phyloP scores from a whole-genome alignment of 2,329 filamentous ascomycete genomes.

The Alternaria arborescens region DNA sequence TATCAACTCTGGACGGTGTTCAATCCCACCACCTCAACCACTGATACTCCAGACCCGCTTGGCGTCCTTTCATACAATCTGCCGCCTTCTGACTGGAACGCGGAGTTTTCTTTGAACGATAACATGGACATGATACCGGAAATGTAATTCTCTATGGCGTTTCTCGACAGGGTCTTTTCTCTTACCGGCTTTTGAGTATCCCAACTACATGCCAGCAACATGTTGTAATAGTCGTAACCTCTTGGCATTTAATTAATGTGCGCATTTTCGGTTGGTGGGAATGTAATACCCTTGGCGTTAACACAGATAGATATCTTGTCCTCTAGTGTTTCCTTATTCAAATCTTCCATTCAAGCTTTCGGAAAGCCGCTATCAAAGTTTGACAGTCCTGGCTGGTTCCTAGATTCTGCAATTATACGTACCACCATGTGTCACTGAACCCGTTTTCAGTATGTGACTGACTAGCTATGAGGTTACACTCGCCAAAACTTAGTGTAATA shows the following conservation, averaged over 20 bases:
- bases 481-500: background rate
- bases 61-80: slow-evolving; percentile 33
- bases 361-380: background rate
- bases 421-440: background rate
- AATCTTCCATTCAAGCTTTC: background rate
- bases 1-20: slow-evolving; percentile 42
- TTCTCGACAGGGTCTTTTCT: background rate
- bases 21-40: slow-evolving; percentile 39
- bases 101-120: slow-evolving; percentile 43
- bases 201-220: background rate
- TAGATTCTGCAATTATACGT: background rate
- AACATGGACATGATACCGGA: slow-evolving; percentile 29
- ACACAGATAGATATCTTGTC: background rate
- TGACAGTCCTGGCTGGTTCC: background rate
- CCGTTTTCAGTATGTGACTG: background rate
- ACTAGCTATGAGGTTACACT: background rate
- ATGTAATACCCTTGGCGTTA: slow-evolving; percentile 2
- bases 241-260: background rate
- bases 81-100: slow-evolving; percentile 44
- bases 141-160: slow-evolving; percentile 3
- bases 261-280: background rate
- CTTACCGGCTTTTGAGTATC: background rate
- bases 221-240: background rate
- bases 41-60: slow-evolving; percentile 31
- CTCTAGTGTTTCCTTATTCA: background rate